Evolutionary conservation across 2,329 filamentous ascomycete genomes (phyloP), one percentile per base, ranked within the genome.

Genomic region (Clonostachys solani): DNA sequence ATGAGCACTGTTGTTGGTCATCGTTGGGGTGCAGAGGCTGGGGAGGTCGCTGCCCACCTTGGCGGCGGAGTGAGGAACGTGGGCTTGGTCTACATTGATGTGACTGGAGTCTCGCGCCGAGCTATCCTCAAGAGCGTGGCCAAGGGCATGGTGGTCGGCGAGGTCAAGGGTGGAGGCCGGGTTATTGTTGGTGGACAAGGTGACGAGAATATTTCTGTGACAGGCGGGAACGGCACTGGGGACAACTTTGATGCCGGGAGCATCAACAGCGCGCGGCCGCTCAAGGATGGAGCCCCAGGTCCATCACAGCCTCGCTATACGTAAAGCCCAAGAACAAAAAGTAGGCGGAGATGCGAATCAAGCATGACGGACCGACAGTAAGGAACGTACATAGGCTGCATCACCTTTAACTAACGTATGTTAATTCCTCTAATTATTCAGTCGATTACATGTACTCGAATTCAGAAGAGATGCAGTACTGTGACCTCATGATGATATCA

Each of bases 51-150:
- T 3, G 77, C 77, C 40, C 77, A 88, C 46, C 67, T 99, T 17
- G 88, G 90, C 1, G 86, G 89, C 6, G 92, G 92, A 19, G 84
- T 96, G 59, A 96, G 94, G 76, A 99, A 97, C 55, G 94, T 97
- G 8, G 94, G 92, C 6, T 76, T 99, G 29, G 94, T 99, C 33
- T 99, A 99, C 63, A 96, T 99, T 50, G 94, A 99, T 58, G 92
- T 95, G 2, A 87, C 92, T 0, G 94, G 94, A 35, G 94, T 99
- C 2, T 95, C 89, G 47, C 79, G 94, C 40, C 83, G 85, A 51
- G 94, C 94, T 0, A 83, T 99, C 40, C 80, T 99, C 62, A 99
- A 96, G 74, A 89, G 87, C 40, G 94, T 97, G 2, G 94, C 92
- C 17, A 96, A 95, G 73, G 91, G 94, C 38, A 97, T 99, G 94